Evolutionary conservation across 2,329 filamentous ascomycete genomes (phyloP).

Genomic region (Sporothrix luriei): DNA sequence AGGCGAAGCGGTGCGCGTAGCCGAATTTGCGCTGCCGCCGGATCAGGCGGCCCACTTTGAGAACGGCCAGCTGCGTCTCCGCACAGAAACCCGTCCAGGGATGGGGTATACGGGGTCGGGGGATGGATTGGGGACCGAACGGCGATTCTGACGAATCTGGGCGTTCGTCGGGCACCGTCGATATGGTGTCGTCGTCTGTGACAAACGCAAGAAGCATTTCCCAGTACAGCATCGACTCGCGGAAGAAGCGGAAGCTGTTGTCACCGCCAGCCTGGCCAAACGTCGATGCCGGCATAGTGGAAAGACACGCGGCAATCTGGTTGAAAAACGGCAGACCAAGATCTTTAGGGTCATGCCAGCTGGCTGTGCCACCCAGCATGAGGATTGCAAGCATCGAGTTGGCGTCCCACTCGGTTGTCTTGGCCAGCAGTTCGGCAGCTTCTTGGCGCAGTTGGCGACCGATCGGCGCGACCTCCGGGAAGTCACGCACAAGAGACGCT

Average conservation of each 20-base stretch:
- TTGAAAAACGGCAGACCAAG: slow-evolving; percentile 57
- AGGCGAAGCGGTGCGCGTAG: slow-evolving; percentile 44
- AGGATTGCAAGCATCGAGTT: slow-evolving; percentile 55
- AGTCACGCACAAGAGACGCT: slow-evolving; percentile 57
- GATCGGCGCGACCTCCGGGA: slow-evolving; percentile 55
- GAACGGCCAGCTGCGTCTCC: slow-evolving; percentile 49
- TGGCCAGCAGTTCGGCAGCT: slow-evolving; percentile 53
- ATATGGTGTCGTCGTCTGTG: slow-evolving; percentile 47
- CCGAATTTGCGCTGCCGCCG: slow-evolving; percentile 43
- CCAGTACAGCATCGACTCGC: slow-evolving; percentile 60
- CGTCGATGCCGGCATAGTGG: slow-evolving; percentile 36
- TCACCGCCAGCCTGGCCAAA: slow-evolving; percentile 48
- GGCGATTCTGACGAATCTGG: background rate
- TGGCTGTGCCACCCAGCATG: slow-evolving; percentile 57
- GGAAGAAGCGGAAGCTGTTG: slow-evolving; percentile 49
- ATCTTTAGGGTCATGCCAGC: slow-evolving; percentile 57
- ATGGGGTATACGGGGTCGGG: slow-evolving; percentile 45
- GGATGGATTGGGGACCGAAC: slow-evolving; percentile 27
- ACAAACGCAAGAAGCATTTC: slow-evolving; percentile 62
- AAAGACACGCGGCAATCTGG: slow-evolving; percentile 48
- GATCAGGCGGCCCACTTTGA: slow-evolving; percentile 50
- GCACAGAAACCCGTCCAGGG: slow-evolving; percentile 54
- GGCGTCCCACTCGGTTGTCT: slow-evolving; percentile 51
- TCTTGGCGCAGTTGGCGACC: slow-evolving; percentile 57
- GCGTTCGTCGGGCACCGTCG: slow-evolving; percentile 41